These are phyloP conservation scores for Fusarium paranaense DNA, from an alignment of 2,329 filamentous ascomycete species.

Conservation along the genomic window DNA sequence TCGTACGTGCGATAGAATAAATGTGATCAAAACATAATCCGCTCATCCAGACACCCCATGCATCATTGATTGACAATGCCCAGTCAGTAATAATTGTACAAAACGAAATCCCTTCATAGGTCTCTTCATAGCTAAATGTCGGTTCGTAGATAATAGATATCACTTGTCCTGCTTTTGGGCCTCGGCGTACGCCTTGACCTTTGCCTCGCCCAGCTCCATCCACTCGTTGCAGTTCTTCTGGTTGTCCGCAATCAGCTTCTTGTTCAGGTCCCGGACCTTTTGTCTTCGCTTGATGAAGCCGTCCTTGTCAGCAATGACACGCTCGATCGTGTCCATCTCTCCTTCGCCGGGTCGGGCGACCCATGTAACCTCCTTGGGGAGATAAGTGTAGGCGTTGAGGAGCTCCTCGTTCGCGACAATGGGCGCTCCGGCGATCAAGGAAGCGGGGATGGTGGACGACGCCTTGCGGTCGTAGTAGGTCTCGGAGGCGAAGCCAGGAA, in stretches of 20 bases:
- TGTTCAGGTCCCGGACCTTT: conserved; percentile 26
- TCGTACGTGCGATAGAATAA: conserved; percentile 20
- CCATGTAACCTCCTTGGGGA: conserved; percentile 42
- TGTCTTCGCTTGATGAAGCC: conserved; percentile 37
- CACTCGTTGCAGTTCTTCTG: conserved; percentile 34
- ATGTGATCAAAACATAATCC: conserved; percentile 31
- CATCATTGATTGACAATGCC: conserved; percentile 23
- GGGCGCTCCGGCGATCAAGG: conserved; percentile 44
- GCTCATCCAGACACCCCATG: conserved; percentile 41
- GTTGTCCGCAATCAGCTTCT: conserved; percentile 33
- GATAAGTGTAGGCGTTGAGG: conserved; percentile 41
- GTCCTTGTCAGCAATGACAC: conserved; percentile 37
- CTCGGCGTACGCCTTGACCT: conserved; percentile 4
- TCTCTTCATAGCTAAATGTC: not conserved
- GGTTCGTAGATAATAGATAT: not conserved
- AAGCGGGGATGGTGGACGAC: conserved; percentile 44
- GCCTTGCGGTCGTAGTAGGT: conserved; percentile 45
- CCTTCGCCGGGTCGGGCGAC: conserved; percentile 37
- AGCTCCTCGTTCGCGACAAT: conserved; percentile 42
- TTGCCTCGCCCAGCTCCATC: conserved; percentile 31
- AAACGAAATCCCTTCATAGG: conserved; percentile 23
- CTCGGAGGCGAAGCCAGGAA: conserved; percentile 44
- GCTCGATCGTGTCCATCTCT: conserved; percentile 44
- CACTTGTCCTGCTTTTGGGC: not conserved
- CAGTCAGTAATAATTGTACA: conserved; percentile 22